phyloP scores from a whole-genome alignment of 768 basidiomycete species.

The Termitomyces sp. region DNA sequence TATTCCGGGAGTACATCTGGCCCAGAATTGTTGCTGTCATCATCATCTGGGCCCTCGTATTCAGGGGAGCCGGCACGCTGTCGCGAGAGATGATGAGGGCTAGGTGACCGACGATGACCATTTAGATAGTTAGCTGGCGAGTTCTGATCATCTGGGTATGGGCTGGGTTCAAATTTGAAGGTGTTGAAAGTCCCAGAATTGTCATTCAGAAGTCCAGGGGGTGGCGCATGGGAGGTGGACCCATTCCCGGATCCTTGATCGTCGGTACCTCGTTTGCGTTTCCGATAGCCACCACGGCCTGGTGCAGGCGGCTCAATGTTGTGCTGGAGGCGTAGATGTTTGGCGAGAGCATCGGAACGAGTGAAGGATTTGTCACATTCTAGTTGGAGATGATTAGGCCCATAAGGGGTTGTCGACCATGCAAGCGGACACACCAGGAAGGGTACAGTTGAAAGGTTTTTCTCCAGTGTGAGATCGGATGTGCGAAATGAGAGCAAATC shows the following conservation, averaged over 20 bases:
- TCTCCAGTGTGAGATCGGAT: slow-evolving; percentile 92
- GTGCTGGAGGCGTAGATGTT: slow-evolving; percentile 90
- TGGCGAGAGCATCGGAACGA: slow-evolving; percentile 88
- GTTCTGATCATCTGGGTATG: slow-evolving; percentile 34
- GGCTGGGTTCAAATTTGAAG: slow-evolving; percentile 60
- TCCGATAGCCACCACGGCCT: slow-evolving; percentile 64
- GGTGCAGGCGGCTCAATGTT: slow-evolving; percentile 73
- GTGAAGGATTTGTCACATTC: slow-evolving; percentile 97
- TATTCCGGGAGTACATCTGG: slow-evolving; percentile 53
- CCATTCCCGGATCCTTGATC: slow-evolving; percentile 27
- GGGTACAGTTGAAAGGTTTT: slow-evolving; percentile 83
- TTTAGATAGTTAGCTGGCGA: slow-evolving; percentile 12
- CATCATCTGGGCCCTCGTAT: slow-evolving; percentile 27
- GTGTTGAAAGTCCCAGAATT: slow-evolving; percentile 44
- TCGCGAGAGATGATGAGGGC: slow-evolving; percentile 13
- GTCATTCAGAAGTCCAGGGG: slow-evolving; percentile 21
- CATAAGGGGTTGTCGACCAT: not conserved
- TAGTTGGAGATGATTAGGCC: slow-evolving; percentile 25
- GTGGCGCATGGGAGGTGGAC: slow-evolving; percentile 21
- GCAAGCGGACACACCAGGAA: slow-evolving; percentile 59
- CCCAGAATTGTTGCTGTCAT: slow-evolving; percentile 34
- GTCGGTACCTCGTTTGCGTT: slow-evolving; percentile 60
- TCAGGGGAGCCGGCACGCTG: slow-evolving; percentile 13
- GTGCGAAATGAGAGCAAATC: slow-evolving; percentile 89
- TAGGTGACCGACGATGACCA: slow-evolving; percentile 20